These are phyloP conservation scores for Tricladium varicosporioides DNA, from an alignment of 2,329 filamentous ascomycete genomes.

Conservation along the genomic window DNA sequence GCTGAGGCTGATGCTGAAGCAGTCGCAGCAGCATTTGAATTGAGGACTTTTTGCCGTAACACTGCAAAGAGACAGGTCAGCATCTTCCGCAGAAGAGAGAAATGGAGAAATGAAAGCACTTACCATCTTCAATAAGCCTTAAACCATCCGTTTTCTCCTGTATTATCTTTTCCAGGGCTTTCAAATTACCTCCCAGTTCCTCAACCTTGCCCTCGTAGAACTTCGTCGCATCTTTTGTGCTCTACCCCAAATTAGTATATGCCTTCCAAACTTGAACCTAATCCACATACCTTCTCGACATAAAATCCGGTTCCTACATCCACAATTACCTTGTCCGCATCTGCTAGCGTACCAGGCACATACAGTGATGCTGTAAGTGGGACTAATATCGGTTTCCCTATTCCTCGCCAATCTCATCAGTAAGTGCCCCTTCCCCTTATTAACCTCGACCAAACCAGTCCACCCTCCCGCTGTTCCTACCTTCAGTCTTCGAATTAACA, in stretches of 20 bases:
- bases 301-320: slow-evolving; percentile 94
- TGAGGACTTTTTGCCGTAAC: slow-evolving; percentile 50
- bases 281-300: slow-evolving; percentile 72
- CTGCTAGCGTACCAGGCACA: slow-evolving; percentile 77
- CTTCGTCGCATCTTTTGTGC: slow-evolving; percentile 56
- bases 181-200: slow-evolving; percentile 61
- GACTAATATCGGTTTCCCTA: slow-evolving; percentile 69
- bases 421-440: background rate
- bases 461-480: no score
- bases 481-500: slow-evolving; percentile 41
- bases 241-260: slow-evolving; percentile 36
- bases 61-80: slow-evolving; percentile 34
- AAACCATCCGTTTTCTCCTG: slow-evolving; percentile 80
- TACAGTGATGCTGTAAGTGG: slow-evolving; percentile 94
- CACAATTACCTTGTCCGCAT: slow-evolving; percentile 76
- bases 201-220: slow-evolving; percentile 70
- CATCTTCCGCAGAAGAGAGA: slow-evolving; percentile 1
- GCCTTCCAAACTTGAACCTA: background rate
- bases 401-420: slow-evolving; percentile 7
- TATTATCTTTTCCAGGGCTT: slow-evolving; percentile 66
- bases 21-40: slow-evolving; percentile 39
- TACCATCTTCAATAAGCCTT: slow-evolving; percentile 85
- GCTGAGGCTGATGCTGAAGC: slow-evolving; percentile 26
- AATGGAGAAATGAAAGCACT: slow-evolving; percentile 24
- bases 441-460: background rate